Conservation (phyloP, 345 rosid genomes). For the Odontarrhena argentea region DNA sequence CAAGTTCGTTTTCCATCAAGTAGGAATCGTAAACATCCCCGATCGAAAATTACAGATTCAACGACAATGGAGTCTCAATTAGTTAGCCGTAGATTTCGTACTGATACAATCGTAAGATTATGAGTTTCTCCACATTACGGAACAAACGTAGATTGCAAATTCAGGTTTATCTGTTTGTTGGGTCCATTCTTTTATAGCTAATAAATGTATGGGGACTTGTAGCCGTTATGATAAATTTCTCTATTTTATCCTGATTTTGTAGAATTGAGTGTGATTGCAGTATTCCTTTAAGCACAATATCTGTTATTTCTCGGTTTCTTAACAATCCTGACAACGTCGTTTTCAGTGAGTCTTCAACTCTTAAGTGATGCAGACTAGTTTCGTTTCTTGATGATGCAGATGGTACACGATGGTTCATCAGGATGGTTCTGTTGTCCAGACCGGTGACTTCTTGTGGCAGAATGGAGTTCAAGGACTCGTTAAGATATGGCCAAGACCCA, state of each 20-base stretch:
- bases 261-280: background rate
- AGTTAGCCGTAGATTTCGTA: background rate
- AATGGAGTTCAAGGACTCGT: constrained; percentile 72
- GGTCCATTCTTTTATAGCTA: constrained; percentile 11
- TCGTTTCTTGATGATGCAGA: constrained; percentile 46
- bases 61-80: background rate
- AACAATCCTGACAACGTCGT: background rate
- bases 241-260: background rate
- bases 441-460: constrained; percentile 57
- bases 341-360: constrained; percentile 7
- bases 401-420: constrained; percentile 98
- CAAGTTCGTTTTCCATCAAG: background rate
- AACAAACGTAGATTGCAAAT: background rate
- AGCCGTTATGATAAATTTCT: background rate
- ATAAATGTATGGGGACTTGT: background rate
- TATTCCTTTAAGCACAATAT: background rate
- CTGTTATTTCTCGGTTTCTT: background rate
- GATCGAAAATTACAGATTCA: background rate
- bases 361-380: background rate
- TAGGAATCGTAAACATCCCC: background rate
- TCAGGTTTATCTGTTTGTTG: constrained; percentile 1
- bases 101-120: background rate
- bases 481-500: constrained; percentile 83
- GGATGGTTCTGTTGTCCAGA: constrained; percentile 71
- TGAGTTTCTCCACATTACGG: constrained; percentile 1